Conservation (phyloP, 2,329 filamentous ascomycete species). For the Diaporthe citri region DNA sequence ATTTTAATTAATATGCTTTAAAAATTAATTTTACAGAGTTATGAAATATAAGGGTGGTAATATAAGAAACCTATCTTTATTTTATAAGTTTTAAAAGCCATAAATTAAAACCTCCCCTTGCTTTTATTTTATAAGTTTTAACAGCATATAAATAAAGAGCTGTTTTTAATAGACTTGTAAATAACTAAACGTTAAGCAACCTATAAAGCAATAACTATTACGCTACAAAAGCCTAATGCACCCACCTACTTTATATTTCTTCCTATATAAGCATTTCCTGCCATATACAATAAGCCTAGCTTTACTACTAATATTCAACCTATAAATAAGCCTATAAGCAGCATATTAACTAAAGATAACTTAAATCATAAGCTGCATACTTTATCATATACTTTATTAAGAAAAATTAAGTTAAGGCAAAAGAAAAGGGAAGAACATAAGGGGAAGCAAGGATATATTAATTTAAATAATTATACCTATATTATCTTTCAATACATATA, state of each 20-base stretch:
- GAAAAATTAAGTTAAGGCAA: background rate
- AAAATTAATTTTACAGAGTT: background rate
- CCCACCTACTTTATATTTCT: too few species aligned
- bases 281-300: background rate
- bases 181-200: background rate
- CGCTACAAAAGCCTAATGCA: too few species aligned
- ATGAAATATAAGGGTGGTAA: background rate
- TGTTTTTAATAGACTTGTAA: background rate
- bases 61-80: background rate
- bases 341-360: background rate
- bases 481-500: background rate
- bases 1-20: background rate
- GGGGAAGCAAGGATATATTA: background rate
- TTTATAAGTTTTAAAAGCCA: background rate
- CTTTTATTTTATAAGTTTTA: background rate
- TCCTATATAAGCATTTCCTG: too few species aligned
- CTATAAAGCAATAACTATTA: background rate
- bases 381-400: background rate
- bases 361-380: background rate
- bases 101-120: background rate
- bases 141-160: background rate
- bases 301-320: background rate
- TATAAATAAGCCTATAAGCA: background rate
- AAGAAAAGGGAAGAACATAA: background rate
- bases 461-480: background rate